Conservation (phyloP, 805 yeast species). For the Zygosaccharomyces bisporus region DNA sequence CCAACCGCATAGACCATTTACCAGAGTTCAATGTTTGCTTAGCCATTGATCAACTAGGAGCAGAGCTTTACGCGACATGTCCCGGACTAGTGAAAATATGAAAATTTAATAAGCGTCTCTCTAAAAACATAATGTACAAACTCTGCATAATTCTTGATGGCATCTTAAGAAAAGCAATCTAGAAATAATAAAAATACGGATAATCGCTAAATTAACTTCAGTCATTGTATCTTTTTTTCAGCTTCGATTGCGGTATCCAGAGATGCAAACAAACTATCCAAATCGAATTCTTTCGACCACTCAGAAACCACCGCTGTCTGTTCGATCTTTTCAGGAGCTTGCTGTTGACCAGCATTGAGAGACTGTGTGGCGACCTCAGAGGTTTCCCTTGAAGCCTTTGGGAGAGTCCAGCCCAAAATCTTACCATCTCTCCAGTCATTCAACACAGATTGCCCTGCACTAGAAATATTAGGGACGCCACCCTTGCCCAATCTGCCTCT, state of each 20-base stretch:
- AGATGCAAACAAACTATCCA: slow-evolving; percentile 68
- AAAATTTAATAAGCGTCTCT: neutral
- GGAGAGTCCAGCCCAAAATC: slow-evolving; percentile 84
- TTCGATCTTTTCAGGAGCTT: slow-evolving; percentile 44
- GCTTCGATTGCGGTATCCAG: slow-evolving; percentile 36
- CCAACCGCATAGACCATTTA: slow-evolving; percentile 22
- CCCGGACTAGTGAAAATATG: too few species aligned
- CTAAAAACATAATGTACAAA: slow-evolving; percentile 5
- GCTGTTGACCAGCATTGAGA: slow-evolving; percentile 34
- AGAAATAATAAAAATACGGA: too few species aligned
- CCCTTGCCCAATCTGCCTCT: slow-evolving; percentile 91
- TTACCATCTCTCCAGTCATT: slow-evolving; percentile 98
- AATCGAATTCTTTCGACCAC: slow-evolving; percentile 93
- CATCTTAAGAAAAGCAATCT: neutral
- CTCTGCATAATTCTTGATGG: neutral
- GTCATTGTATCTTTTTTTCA: slow-evolving; percentile 23
- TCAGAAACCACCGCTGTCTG: slow-evolving; percentile 77
- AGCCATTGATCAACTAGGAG: neutral
- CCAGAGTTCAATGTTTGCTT: neutral
- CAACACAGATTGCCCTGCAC: slow-evolving; percentile 78
- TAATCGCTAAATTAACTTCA: too few species aligned
- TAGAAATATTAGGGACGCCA: slow-evolving; percentile 83
- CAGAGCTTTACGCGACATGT: neutral
- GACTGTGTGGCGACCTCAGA: slow-evolving; percentile 33
- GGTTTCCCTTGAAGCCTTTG: slow-evolving; percentile 49